Conservation (phyloP, 768 basidiomycete genomes). For the Trichaptum fuscoviolaceum region DNA sequence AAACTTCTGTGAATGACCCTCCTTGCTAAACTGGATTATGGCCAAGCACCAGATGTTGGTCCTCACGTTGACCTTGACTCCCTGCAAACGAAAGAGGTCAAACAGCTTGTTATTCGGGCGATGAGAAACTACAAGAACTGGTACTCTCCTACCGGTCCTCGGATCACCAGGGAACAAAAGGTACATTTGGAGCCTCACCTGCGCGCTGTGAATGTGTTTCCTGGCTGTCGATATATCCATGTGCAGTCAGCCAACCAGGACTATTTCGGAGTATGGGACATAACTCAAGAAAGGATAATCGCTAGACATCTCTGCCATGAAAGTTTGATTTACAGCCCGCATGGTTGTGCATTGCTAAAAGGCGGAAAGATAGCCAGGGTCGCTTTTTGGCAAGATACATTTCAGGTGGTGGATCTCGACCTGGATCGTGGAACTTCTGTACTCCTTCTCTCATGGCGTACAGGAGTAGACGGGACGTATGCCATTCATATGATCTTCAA, state of each 20-base stretch:
- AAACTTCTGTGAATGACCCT: neutral
- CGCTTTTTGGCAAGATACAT: neutral
- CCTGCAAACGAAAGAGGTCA: neutral
- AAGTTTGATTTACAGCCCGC: neutral
- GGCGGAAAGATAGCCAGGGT: neutral
- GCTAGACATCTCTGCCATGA: neutral
- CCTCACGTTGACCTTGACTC: neutral
- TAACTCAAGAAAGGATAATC: neutral
- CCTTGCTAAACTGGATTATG: neutral
- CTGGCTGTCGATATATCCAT: neutral
- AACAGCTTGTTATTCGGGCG: neutral
- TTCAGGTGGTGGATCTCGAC: neutral
- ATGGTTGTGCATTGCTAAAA: neutral
- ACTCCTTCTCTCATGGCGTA: neutral
- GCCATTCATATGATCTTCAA: too few relatives aligned
- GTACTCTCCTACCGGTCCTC: neutral
- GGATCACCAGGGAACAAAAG: neutral
- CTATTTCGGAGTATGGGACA: neutral
- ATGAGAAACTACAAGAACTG: neutral
- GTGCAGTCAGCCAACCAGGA: neutral
- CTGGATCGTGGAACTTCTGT: neutral
- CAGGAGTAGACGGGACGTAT: too few relatives aligned
- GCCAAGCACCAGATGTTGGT: neutral
- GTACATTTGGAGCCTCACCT: neutral
- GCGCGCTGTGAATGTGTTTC: neutral